Evolutionary conservation across 1,284 basidiomycete species (phyloP).

Genomic region (Naganishia albida): DNA sequence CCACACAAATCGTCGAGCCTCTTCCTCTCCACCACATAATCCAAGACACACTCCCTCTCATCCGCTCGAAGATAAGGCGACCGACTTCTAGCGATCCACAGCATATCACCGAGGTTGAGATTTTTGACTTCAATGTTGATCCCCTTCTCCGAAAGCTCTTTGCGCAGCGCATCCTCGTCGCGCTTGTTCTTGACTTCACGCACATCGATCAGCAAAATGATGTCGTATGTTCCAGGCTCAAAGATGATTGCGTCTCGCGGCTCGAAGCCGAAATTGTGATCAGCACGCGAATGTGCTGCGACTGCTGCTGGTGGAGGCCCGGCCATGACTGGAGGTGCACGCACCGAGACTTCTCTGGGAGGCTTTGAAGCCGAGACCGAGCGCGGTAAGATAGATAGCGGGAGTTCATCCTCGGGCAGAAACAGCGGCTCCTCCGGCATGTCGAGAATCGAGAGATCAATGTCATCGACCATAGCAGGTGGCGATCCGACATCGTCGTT

Average conservation of each 20-base stretch:
- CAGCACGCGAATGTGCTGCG: background rate
- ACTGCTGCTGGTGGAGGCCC: background rate
- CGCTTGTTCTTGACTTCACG: slow-evolving; percentile 57
- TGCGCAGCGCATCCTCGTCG: slow-evolving; percentile 46
- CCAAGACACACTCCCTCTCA: slow-evolving; percentile 57
- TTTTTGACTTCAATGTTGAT: slow-evolving; percentile 57
- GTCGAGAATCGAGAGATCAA: background rate
- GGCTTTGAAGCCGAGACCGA: background rate
- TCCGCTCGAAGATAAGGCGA: slow-evolving; percentile 38
- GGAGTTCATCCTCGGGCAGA: slow-evolving; percentile 13
- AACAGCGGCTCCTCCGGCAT: slow-evolving; percentile 6
- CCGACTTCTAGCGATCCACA: slow-evolving; percentile 58
- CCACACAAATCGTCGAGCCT: slow-evolving; percentile 59
- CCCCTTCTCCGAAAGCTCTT: slow-evolving; percentile 46
- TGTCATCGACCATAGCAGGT: slow-evolving; percentile 13
- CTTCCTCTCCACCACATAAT: slow-evolving; percentile 62
- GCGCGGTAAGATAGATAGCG: background rate
- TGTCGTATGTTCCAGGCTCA: slow-evolving; percentile 57
- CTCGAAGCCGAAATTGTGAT: slow-evolving; percentile 37
- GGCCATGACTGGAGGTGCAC: slow-evolving; percentile 8
- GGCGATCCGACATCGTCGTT: slow-evolving; percentile 6
- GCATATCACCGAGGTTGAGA: slow-evolving; percentile 60
- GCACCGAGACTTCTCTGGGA: background rate
- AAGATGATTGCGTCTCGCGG: slow-evolving; percentile 52
- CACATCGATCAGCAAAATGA: slow-evolving; percentile 60